Evolutionary conservation across 2,329 filamentous ascomycete species (phyloP).

Genomic region (Moelleriella libera): DNA sequence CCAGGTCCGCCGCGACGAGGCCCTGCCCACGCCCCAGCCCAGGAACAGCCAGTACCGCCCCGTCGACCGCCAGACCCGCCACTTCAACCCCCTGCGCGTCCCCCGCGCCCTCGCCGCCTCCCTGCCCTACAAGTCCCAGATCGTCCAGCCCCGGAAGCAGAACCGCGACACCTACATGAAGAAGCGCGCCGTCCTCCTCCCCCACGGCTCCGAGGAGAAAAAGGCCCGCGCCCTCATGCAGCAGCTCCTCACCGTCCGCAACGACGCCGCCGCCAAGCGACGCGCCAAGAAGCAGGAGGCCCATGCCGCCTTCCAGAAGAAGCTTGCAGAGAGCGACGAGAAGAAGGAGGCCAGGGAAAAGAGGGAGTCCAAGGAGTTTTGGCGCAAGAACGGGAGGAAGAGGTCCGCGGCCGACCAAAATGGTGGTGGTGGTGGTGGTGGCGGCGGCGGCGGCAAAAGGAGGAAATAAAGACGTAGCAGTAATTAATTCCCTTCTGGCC

Average conservation of each 20-base stretch:
- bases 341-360: constrained; percentile 80
- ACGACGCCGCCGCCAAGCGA: constrained; percentile 79
- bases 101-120: constrained; percentile 67
- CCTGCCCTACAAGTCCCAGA: constrained; percentile 86
- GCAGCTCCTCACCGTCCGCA: constrained; percentile 79
- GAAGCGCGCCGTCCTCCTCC: constrained; percentile 81
- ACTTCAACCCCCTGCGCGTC: constrained; percentile 70
- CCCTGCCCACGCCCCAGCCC: constrained; percentile 61
- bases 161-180: constrained; percentile 78
- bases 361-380: constrained; percentile 83
- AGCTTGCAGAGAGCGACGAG: constrained; percentile 68
- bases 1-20: constrained; percentile 67
- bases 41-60: constrained; percentile 76
- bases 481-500: no score
- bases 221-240: constrained; percentile 80
- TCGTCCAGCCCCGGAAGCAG: constrained; percentile 67
- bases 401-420: constrained; percentile 22
- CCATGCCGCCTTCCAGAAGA: constrained; percentile 65
- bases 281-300: constrained; percentile 78
- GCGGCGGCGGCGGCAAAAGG: constrained; percentile 17
- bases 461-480: no score
- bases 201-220: constrained; percentile 74
- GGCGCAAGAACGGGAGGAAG: constrained; percentile 77
- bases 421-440: constrained; percentile 14
- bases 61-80: constrained; percentile 50